A percentile compares a stretch with the other conserved stretches of the same genome.
Evolutionary conservation across 805 yeast genomes (phyloP).

Genomic region (Kuraishia borneana): DNA sequence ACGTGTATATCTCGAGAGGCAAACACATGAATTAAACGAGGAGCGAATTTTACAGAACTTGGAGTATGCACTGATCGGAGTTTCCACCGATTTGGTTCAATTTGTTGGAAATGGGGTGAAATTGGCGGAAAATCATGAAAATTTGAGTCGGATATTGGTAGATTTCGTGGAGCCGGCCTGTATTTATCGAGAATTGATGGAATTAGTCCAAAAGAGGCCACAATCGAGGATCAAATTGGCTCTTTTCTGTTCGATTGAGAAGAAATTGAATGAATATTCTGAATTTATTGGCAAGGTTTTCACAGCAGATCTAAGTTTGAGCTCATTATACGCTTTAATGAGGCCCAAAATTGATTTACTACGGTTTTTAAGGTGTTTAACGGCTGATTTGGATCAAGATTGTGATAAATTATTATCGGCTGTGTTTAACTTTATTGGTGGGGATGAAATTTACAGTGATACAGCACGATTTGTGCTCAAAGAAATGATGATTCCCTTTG

Average conservation of each 20-base stretch:
- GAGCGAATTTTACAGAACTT: slow-evolving; percentile 32
- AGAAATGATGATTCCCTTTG: slow-evolving; percentile 47
- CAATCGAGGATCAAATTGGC: slow-evolving; percentile 54
- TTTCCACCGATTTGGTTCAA: slow-evolving; percentile 46
- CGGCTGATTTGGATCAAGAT: slow-evolving; percentile 19
- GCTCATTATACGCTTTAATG: neutral
- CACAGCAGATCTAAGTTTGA: neutral
- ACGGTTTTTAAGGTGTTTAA: slow-evolving; percentile 42
- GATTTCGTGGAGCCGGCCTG: slow-evolving; percentile 63
- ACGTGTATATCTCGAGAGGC: neutral
- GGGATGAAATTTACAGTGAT: slow-evolving; percentile 42
- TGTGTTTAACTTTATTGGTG: slow-evolving; percentile 40
- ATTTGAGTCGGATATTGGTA: slow-evolving; percentile 44
- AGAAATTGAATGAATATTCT: neutral
- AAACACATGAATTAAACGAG: slow-evolving; percentile 11
- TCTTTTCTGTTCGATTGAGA: slow-evolving; percentile 29
- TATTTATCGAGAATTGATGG: slow-evolving; percentile 37
- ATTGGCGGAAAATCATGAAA: slow-evolving; percentile 43
- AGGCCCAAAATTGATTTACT: slow-evolving; percentile 17
- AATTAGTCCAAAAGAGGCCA: slow-evolving; percentile 12
- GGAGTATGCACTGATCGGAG: slow-evolving; percentile 47
- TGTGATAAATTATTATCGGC: slow-evolving; percentile 43
- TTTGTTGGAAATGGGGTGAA: slow-evolving; percentile 23
- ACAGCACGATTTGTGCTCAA: slow-evolving; percentile 32
- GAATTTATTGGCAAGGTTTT: neutral